Base-by-base conservation (phyloP, 257 asterid genomes). In the Plectranthus barbatus region DNA sequence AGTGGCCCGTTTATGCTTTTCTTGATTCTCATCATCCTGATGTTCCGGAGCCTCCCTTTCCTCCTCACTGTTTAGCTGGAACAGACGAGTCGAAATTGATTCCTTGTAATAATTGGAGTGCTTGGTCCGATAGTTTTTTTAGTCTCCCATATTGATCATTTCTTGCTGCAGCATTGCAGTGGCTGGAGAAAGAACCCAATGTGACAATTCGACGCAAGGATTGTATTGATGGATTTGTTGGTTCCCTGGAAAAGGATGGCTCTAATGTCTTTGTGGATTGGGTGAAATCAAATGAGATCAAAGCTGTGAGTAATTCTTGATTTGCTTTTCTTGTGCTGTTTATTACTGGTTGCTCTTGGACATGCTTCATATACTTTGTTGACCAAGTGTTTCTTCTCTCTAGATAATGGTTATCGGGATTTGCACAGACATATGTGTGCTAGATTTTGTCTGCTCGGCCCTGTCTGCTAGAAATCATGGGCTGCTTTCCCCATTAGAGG, bases 351-450 rank as follows among this genome's bases (percentile, higher is more conserved):
- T n/a, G n/a, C n/a, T n/a, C n/a, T n/a, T n/a, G n/a, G n/a, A n/a
- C n/a, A n/a, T n/a, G n/a, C 40, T 44, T 33, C 48, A 15, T 36
- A 51, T 62, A 36, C 47, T 31, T 55, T 60, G 67, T 56, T 60
- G 40, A 47, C 7, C 20, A 11, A 42, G 9, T 17, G 31, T 13
- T 70, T 54, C 14, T 20, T 68, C 66, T 76, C 23, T 51, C 15
- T 64, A 91, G 98, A 46, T 91, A 53, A 70, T 92, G 86, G 91
- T 92, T 72, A 77, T 80, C 39, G 96, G 96, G 69, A 86, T 91
- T 72, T 91, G 96, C 81, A 86, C 96, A 24, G 98, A 91, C 70
- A 24, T 92, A 23, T 92, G 98, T 40, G 95, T 92, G 55, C 86
- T 89, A 18, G 97, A 89, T 79, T 88, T 92, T 61, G 91, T 85